Evolutionary conservation across 1,284 basidiomycete species (phyloP).

Genomic region (Exobasidium cylindrosporum): DNA sequence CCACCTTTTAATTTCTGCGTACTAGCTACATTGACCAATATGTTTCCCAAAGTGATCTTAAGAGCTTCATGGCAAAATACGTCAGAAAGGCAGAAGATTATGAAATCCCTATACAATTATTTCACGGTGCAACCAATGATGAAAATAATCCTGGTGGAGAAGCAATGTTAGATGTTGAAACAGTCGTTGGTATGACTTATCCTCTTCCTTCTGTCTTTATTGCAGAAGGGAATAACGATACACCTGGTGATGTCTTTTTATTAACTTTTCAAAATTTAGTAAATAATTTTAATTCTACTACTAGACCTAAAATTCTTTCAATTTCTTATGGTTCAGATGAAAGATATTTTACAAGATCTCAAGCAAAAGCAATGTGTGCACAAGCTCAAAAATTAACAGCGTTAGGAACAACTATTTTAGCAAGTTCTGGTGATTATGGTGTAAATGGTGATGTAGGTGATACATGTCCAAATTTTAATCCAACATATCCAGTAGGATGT

Average conservation of each 20-base stretch:
- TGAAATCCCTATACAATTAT: conserved; percentile 5
- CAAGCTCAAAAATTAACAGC: conserved; percentile 20
- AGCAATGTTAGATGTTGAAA: conserved; percentile 23
- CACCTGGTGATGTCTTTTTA: conserved; percentile 19
- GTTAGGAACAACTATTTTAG: conserved; percentile 22
- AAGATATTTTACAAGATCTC: conserved; percentile 5
- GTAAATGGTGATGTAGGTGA: conserved; percentile 13
- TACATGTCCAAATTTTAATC: conserved; percentile 16
- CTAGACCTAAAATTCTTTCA: conserved; percentile 13
- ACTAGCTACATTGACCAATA: conserved; percentile 21
- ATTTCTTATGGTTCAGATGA: conserved; percentile 21
- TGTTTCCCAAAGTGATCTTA: conserved; percentile 14
- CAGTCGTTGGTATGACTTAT: conserved; percentile 17
- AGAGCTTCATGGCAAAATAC: conserved; percentile 16
- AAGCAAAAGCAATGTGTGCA: conserved; percentile 19
- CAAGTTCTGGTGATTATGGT: conserved; percentile 21
- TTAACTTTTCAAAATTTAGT: conserved; percentile 16
- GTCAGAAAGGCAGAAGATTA: conserved; percentile 12
- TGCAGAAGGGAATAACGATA: conserved; percentile 13
- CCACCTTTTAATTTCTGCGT: no score
- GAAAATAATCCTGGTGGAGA: conserved; percentile 15
- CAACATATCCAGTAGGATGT: conserved; percentile 22
- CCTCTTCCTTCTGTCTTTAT: conserved; percentile 16
- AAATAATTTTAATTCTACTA: conserved; percentile 1
- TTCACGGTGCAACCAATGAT: conserved; percentile 17